phyloP scores from a whole-genome alignment of 768 basidiomycete species.

The Kwoniella europaea region DNA sequence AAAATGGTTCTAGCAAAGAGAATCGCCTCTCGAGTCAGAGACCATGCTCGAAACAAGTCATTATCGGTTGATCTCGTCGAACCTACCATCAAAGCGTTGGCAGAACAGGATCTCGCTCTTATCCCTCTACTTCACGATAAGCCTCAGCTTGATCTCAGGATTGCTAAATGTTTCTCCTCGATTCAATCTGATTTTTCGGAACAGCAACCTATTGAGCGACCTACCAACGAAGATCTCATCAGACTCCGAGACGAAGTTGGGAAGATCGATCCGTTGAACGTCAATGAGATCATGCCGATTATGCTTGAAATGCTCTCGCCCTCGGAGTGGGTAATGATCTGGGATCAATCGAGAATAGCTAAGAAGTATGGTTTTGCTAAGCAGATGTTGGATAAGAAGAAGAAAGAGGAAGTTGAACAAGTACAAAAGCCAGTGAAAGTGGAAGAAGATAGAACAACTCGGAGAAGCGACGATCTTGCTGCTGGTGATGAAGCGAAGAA shows the following conservation, averaged over 20 bases:
- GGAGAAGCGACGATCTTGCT: neutral
- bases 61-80: slow-evolving; percentile 5
- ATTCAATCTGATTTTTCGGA: neutral
- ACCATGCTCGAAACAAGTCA: slow-evolving; percentile 4
- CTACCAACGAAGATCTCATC: slow-evolving; percentile 2
- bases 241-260: slow-evolving; percentile 23
- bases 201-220: neutral
- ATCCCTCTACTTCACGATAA: slow-evolving; percentile 35
- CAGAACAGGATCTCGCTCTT: slow-evolving; percentile 29
- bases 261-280: slow-evolving; percentile 37
- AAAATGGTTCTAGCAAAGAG: slow-evolving; percentile 20
- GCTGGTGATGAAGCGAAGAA: neutral
- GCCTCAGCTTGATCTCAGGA: slow-evolving; percentile 23
- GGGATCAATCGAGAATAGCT: slow-evolving; percentile 15
- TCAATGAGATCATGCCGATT: slow-evolving; percentile 25
- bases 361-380: slow-evolving; percentile 30
- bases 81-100: slow-evolving; percentile 26
- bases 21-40: slow-evolving; percentile 18
- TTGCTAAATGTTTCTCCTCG: slow-evolving; percentile 26
- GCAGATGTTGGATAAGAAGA: slow-evolving; percentile 4
- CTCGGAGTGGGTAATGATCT: slow-evolving; percentile 16
- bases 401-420: neutral
- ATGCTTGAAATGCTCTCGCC: slow-evolving; percentile 18
- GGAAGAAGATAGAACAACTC: neutral
- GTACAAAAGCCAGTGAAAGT: neutral